Percentiles rank a stretch among this genome's conserved stretches.
phyloP scores from a whole-genome alignment of 2,329 filamentous ascomycete genomes.

The Cordyceps cicadae region DNA sequence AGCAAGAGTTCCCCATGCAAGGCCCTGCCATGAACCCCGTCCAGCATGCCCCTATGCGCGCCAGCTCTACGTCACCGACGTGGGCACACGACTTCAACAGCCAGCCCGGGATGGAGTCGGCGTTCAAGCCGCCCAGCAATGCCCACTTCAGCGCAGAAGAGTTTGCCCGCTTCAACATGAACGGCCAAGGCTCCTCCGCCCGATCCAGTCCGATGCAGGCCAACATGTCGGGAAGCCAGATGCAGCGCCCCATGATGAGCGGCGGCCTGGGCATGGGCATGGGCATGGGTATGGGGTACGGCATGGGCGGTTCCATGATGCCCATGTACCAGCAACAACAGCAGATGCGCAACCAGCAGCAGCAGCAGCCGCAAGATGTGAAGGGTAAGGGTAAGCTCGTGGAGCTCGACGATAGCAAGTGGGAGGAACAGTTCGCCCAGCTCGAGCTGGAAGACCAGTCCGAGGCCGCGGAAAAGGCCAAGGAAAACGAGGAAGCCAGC shows the following conservation, averaged over 20 bases:
- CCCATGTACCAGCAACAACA: slow-evolving; percentile 38
- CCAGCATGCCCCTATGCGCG: slow-evolving; percentile 45
- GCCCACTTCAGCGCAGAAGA: slow-evolving; percentile 71
- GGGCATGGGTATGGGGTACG: slow-evolving; percentile 43
- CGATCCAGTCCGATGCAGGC: slow-evolving; percentile 53
- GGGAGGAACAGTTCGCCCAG: slow-evolving; percentile 93
- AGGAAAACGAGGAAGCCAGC: slow-evolving; percentile 51
- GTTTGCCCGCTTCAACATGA: slow-evolving; percentile 79
- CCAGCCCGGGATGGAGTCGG: slow-evolving; percentile 63
- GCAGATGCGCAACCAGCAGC: slow-evolving; percentile 36
- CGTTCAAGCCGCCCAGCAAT: slow-evolving; percentile 51
- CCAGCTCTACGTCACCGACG: slow-evolving; percentile 44
- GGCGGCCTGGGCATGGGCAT: slow-evolving; percentile 44
- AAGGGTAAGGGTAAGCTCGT: slow-evolving; percentile 90
- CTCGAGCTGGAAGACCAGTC: slow-evolving; percentile 62
- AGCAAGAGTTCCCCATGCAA: slow-evolving; percentile 46
- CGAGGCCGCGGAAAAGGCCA: slow-evolving; percentile 45
- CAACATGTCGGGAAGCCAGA: slow-evolving; percentile 35
- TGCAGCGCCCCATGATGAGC: slow-evolving; percentile 54
- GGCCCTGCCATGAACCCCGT: slow-evolving; percentile 39
- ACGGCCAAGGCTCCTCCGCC: slow-evolving; percentile 43
- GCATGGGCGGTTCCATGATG: slow-evolving; percentile 41
- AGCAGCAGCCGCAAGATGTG: slow-evolving; percentile 35
- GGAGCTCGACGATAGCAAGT: slow-evolving; percentile 86
- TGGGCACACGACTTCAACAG: slow-evolving; percentile 46